A percentile compares a stretch with the other conserved stretches of the same genome.
Conservation (phyloP, 1,139 yeast genomes). For the Wickerhamomyces sp. region DNA sequence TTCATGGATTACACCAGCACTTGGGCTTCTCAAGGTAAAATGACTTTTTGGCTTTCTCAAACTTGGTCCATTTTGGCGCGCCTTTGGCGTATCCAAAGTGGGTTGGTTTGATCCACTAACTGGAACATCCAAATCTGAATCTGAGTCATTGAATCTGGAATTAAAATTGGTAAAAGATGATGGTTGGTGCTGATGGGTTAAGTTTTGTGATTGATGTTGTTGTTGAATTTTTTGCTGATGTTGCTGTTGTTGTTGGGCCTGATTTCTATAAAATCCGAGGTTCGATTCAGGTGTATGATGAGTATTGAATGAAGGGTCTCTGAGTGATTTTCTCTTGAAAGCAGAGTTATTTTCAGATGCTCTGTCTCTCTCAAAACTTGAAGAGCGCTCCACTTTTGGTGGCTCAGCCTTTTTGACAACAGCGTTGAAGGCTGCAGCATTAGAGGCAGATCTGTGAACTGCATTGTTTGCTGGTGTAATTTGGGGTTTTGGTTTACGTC, state of each 20-base stretch:
- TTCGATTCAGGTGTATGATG: conserved; percentile 16
- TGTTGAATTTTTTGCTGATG: conserved; percentile 2
- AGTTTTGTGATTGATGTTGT: conserved; percentile 12
- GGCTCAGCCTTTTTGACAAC: conserved; percentile 35
- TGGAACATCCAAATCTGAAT: conserved; percentile 43
- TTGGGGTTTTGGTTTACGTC: neutral
- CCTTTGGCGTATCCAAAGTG: conserved; percentile 16
- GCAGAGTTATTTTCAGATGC: conserved; percentile 28
- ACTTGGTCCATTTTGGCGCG: conserved; percentile 6
- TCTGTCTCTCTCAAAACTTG: conserved; percentile 52
- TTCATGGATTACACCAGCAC: conserved; percentile 17
- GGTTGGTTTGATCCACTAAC: conserved; percentile 7
- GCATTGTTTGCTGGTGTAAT: neutral
- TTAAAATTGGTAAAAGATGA: conserved; percentile 26
- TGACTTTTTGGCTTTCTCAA: conserved; percentile 21
- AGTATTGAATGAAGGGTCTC: conserved; percentile 25
- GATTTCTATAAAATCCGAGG: conserved; percentile 22
- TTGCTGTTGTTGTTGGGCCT: conserved; percentile 13
- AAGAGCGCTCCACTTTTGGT: conserved; percentile 40
- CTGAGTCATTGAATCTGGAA: conserved; percentile 57
- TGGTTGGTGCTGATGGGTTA: conserved; percentile 2
- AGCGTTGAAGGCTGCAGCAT: conserved; percentile 48
- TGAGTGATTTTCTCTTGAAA: conserved; percentile 32
- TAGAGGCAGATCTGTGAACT: conserved; percentile 29
- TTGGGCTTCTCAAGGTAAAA: conserved; percentile 21